phyloP scores from a whole-genome alignment of 129 eudicot genomes.

The Ambrosia trifida region DNA sequence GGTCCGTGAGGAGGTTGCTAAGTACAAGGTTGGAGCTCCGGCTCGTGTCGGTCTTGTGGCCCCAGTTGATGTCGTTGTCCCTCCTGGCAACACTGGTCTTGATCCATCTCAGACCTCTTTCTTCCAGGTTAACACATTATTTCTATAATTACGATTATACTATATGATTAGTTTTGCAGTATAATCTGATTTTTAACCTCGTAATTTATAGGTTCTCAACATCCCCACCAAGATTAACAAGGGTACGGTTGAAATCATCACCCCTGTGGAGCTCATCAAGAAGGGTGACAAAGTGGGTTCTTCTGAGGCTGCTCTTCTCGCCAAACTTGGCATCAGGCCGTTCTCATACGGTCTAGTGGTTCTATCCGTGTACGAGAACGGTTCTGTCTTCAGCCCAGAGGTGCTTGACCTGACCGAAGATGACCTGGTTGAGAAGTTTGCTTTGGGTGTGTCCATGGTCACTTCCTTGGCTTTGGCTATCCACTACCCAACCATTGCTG shows the following conservation, averaged over 20 bases:
- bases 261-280: constrained; percentile 4
- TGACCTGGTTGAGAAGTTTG: constrained; percentile 13
- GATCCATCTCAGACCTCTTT: constrained; percentile 94
- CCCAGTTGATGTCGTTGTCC: constrained; percentile 80
- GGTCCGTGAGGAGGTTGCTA: constrained; percentile 56
- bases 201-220: neutral
- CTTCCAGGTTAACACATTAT: constrained; percentile 53
- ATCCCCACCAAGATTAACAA: constrained; percentile 16
- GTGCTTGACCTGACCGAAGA: constrained; percentile 5
- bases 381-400: neutral
- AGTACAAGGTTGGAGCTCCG: constrained; percentile 76
- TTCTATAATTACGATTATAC: no score
- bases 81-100: constrained; percentile 88
- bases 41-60: constrained; percentile 91
- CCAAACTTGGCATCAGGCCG: constrained; percentile 7
- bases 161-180: no score
- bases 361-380: neutral
- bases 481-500: constrained; percentile 5
- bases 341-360: constrained; percentile 11
- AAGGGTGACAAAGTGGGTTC: constrained; percentile 17
- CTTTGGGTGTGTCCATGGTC: constrained; percentile 15
- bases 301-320: constrained; percentile 9
- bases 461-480: constrained; percentile 1
- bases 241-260: constrained; percentile 11
- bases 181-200: no score